Evolutionary conservation across 805 yeast species (phyloP).

Genomic region (Lipomyces kockii): DNA sequence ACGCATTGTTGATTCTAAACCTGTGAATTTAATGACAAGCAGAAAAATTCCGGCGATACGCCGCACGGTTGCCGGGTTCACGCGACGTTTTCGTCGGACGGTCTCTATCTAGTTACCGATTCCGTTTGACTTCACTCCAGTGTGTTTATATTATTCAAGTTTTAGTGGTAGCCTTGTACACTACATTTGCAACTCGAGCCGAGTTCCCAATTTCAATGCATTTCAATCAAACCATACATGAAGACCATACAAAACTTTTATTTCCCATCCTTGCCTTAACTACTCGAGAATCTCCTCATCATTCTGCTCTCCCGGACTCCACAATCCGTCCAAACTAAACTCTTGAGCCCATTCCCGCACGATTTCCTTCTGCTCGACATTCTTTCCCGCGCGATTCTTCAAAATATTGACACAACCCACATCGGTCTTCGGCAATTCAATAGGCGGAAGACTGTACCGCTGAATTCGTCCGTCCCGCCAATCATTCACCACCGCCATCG

Average conservation of each 20-base stretch:
- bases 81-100: neutral
- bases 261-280: neutral
- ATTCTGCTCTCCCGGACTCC: constrained; percentile 22
- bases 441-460: constrained; percentile 77
- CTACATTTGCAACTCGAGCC: neutral
- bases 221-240: neutral
- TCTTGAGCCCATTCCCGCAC: constrained; percentile 93
- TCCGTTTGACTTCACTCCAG: too few species aligned
- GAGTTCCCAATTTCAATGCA: neutral
- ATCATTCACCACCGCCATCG: constrained; percentile 78
- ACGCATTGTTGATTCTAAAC: neutral
- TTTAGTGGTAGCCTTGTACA: neutral
- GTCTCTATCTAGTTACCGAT: too few species aligned
- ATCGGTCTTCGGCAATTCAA: constrained; percentile 35
- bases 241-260: neutral
- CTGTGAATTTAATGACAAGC: neutral
- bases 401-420: constrained; percentile 50
- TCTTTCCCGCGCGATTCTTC: constrained; percentile 51
- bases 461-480: constrained; percentile 96
- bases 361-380: constrained; percentile 69
- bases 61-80: neutral
- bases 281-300: constrained; percentile 18
- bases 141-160: neutral
- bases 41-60: neutral
- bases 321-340: constrained; percentile 75